Evolutionary conservation across 441 rosid genomes (phyloP), one percentile per base, ranked within the genome.

Genomic region (Erysimum pusillum): DNA sequence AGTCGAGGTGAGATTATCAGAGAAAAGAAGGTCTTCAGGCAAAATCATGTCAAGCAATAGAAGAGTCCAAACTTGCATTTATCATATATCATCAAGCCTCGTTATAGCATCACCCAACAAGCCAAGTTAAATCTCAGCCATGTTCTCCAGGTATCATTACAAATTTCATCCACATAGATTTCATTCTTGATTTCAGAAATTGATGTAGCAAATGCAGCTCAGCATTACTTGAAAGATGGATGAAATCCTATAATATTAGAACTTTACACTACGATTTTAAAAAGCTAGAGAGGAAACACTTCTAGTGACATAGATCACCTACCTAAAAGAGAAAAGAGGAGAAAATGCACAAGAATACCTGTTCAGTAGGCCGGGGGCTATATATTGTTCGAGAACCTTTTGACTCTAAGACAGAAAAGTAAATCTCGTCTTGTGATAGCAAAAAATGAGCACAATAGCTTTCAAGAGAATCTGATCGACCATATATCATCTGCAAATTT

Each of bases 391-490:
- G 82, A 58, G 84, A 84, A 75, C 98, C 95, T 87, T 87, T 95
- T 25, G 85, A 75, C 76, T 87, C 96, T 78, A 82, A 64, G 35
- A 91, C 83, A 44, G 87, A 78, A 76, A 95, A 95, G 85, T 91
- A 95, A 32, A 88, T 69, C 69, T 91, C 97, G 82, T 95, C 99
- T 71, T 85, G 85, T 61, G 98, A 90, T 42, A 95, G 83, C 87
- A 95, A 83, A 75, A 88, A 91, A 87, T 95, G 99, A 53, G 98
- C 91, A 80, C 99, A 93, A 49, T 93, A 95, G 88, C 95, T 86
- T 82, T 91, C 99, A 67, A 91, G 91, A 64, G 98, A 89, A 79
- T 93, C 98, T 9, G 81, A 59, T 76, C 87, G 75, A 78, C 99
- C 99, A 79, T 88, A 95, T 73, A 93, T 85, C 82, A 91, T 89